phyloP scores from a whole-genome alignment of 352 stramenopile species.

The Lagenidium giganteum region DNA sequence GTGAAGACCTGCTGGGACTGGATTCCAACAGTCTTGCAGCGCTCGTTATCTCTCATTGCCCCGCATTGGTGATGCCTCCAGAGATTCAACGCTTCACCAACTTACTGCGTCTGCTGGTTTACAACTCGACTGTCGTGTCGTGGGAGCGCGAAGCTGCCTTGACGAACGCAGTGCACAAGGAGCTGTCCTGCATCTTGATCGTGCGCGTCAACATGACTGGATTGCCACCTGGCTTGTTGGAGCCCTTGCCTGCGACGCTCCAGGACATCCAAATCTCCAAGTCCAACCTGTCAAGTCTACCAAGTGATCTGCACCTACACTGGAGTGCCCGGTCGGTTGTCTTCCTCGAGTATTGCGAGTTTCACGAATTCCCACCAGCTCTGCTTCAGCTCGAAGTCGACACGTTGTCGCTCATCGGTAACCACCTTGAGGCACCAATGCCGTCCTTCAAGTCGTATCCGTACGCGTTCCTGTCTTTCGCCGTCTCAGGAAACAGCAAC shows the following conservation, averaged over 20 bases:
- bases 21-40: constrained; percentile 10
- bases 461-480: constrained; percentile 3
- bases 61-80: constrained; percentile 10
- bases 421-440: too few species aligned
- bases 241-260: constrained; percentile 24
- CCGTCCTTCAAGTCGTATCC: not conserved
- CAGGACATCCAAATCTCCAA: constrained; percentile 36
- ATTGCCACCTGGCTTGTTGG: constrained; percentile 21
- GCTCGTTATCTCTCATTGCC: constrained; percentile 24
- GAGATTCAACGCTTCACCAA: constrained; percentile 10
- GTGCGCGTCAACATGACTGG: constrained; percentile 9
- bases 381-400: constrained; percentile 9
- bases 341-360: constrained; percentile 20
- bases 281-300: constrained; percentile 27
- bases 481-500: constrained; percentile 7
- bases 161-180: not conserved
- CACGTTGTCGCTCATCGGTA: constrained; percentile 13
- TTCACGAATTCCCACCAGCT: constrained; percentile 22
- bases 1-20: not conserved
- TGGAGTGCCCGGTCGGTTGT: constrained; percentile 23
- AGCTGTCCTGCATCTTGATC: constrained; percentile 9
- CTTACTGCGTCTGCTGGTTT: constrained; percentile 21
- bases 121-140: constrained; percentile 22
- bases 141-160: constrained; percentile 13
- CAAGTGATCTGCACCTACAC: constrained; percentile 16